Evolutionary conservation across 2,329 filamentous ascomycete species (phyloP), one percentile per base, ranked within the genome.

Genomic region (Magnaporthiopsis incrustans): DNA sequence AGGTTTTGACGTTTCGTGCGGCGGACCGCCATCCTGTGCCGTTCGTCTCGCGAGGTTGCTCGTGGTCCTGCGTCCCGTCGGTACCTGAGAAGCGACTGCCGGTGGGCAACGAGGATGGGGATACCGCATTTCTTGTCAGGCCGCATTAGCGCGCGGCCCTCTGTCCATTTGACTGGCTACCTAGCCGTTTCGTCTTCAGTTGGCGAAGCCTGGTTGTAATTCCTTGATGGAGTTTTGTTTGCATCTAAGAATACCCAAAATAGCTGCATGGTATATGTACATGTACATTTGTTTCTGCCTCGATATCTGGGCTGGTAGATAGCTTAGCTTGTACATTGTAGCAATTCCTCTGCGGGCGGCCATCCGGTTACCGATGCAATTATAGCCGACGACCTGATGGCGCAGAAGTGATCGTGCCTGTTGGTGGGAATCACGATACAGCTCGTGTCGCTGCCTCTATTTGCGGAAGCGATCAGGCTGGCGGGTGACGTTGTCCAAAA

Each of bases 41-140:
- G 0, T 82, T 83, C 67, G 63, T 81, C 33, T 73, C 77, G 63
- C 73, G 74, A n/a, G 80, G 77, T 8, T 84, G 82, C 68, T 83
- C 82, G 4, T 82, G 78, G 79, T 73, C 68, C 14, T 84, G 82
- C 61, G 71, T 80, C 0, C 81, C 80, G 10, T 32, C 27, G 25
- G 61, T 53, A 25, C 60, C 60, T 2, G 60, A 61, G 38, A 61
- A 61, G 38, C 33, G 32, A 2, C 33, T 26, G 59, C 59, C 59
- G 10, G 44, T 38, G 59, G 32, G n/a, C 32, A 44, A 60, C 18
- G 44, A n/a, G 44, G 44, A 50, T 2, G 26, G 22, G 22, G 33
- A 26, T 18, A 22, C 18, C 5, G 44, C 38, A 25, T 38, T 60
- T 33, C 32, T 60, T 44, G 59, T 60, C 22, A 33, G 33, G 22